These are phyloP conservation scores for Cajanus cajan DNA, from an alignment of 306 rosid species.

Conservation along the genomic window DNA sequence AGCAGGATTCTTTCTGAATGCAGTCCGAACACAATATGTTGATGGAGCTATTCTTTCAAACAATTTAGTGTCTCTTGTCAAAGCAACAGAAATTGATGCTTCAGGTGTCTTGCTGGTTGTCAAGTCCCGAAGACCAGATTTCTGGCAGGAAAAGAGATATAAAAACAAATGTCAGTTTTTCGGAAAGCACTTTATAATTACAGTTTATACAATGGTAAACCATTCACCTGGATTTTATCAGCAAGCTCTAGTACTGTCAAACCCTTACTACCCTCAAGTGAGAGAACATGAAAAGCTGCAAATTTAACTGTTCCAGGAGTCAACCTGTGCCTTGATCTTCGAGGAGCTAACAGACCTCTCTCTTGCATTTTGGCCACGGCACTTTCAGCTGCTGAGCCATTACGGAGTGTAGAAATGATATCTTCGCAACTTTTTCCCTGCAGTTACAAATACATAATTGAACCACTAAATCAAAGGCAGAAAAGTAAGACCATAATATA, in stretches of 20 bases:
- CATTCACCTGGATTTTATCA: slow-evolving; percentile 90
- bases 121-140: slow-evolving; percentile 99
- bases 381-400: slow-evolving; percentile 95
- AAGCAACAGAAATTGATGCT: slow-evolving; percentile 98
- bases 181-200: not conserved
- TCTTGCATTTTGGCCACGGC: slow-evolving; percentile 96
- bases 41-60: slow-evolving; percentile 99
- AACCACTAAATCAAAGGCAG: slow-evolving; percentile 10
- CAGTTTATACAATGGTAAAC: not conserved
- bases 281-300: slow-evolving; percentile 98
- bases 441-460: slow-evolving; percentile 24
- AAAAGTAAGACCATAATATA: not conserved
- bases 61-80: slow-evolving; percentile 97
- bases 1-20: slow-evolving; percentile 88
- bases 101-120: slow-evolving; percentile 98
- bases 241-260: slow-evolving; percentile 92
- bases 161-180: slow-evolving; percentile 15
- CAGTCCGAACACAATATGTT: slow-evolving; percentile 89
- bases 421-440: slow-evolving; percentile 83
- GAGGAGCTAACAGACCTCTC: slow-evolving; percentile 85
- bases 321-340: slow-evolving; percentile 91
- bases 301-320: slow-evolving; percentile 99
- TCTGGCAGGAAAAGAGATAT: slow-evolving; percentile 46
- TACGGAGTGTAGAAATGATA: slow-evolving; percentile 82
- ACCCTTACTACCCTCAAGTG: slow-evolving; percentile 92